A percentile compares a stretch with the other conserved stretches of the same genome.
Conservation (phyloP, 2,329 filamentous ascomycete genomes). For the Microthyrium microscopicum region DNA sequence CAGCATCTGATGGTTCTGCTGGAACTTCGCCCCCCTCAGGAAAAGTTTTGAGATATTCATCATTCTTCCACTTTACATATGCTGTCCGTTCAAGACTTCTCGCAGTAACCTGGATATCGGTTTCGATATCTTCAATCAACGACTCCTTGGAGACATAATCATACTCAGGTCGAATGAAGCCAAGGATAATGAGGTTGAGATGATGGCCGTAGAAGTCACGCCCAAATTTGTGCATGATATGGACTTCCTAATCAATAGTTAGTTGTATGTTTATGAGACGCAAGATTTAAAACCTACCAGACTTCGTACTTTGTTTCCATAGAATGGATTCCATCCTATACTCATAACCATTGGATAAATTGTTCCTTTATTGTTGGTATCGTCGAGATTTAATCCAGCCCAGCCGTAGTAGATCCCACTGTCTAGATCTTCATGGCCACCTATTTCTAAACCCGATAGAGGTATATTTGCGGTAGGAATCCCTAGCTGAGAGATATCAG, state of each 20-base stretch:
- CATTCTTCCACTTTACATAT: slow-evolving; percentile 30
- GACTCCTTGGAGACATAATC: slow-evolving; percentile 77
- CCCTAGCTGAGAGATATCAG: slow-evolving; percentile 45
- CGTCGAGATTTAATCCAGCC: slow-evolving; percentile 52
- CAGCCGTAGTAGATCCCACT: slow-evolving; percentile 92
- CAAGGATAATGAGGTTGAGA: slow-evolving; percentile 66
- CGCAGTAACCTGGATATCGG: slow-evolving; percentile 71
- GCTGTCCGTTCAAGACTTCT: slow-evolving; percentile 50
- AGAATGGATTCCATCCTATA: slow-evolving; percentile 95
- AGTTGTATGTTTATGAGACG: slow-evolving; percentile 1
- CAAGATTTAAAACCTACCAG: slow-evolving; percentile 34
- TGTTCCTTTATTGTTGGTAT: slow-evolving; percentile 4
- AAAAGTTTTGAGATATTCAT: slow-evolving; percentile 4
- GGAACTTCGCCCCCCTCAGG: neutral
- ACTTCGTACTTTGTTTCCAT: slow-evolving; percentile 73
- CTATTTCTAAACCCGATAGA: slow-evolving; percentile 51
- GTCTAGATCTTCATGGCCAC: slow-evolving; percentile 41
- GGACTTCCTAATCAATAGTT: slow-evolving; percentile 43
- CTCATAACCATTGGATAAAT: slow-evolving; percentile 83
- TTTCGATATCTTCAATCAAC: slow-evolving; percentile 71
- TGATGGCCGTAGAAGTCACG: slow-evolving; percentile 69
- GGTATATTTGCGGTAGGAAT: slow-evolving; percentile 90
- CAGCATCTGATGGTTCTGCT: neutral
- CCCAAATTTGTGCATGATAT: slow-evolving; percentile 63
- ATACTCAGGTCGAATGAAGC: slow-evolving; percentile 76